These are phyloP conservation scores for Starmerella potacharoeniae DNA, from an alignment of 805 yeast genomes.

Conservation along the genomic window DNA sequence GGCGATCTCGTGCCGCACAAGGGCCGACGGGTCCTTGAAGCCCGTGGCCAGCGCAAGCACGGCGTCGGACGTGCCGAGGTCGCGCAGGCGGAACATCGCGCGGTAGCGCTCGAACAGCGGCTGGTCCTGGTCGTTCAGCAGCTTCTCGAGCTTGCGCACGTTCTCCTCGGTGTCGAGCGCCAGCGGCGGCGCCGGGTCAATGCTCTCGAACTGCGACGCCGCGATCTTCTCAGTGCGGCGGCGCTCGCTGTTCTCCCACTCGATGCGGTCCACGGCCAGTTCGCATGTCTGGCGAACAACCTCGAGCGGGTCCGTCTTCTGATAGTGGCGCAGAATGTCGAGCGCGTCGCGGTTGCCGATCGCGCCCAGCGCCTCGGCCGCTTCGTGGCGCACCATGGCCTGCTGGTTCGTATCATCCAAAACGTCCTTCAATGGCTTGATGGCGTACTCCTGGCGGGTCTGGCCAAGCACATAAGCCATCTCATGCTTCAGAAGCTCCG, in stretches of 20 bases:
- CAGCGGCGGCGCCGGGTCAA: slow-evolving; percentile 98
- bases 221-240: slow-evolving; percentile 61
- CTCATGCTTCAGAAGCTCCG: slow-evolving; percentile 91
- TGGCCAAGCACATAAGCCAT: slow-evolving; percentile 97
- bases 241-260: slow-evolving; percentile 71
- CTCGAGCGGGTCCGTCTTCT: slow-evolving; percentile 60
- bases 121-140: slow-evolving; percentile 62
- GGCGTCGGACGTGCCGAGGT: slow-evolving; percentile 86
- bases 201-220: slow-evolving; percentile 66
- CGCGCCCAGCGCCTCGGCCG: slow-evolving; percentile 98
- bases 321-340: slow-evolving; percentile 51
- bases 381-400: slow-evolving; percentile 97
- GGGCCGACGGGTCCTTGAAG: slow-evolving; percentile 78
- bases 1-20: slow-evolving; percentile 95
- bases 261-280: slow-evolving; percentile 86
- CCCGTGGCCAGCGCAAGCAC: slow-evolving; percentile 86
- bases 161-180: slow-evolving; percentile 48
- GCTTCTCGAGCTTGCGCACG: slow-evolving; percentile 50
- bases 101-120: slow-evolving; percentile 90
- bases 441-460: slow-evolving; percentile 71
- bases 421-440: slow-evolving; percentile 62
- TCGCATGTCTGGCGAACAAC: slow-evolving; percentile 97
- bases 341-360: slow-evolving; percentile 71
- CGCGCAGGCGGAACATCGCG: slow-evolving; percentile 97
- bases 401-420: slow-evolving; percentile 51